Conservation (phyloP, 139 green algal species). For the Deuterostichococcus epilithicus region DNA sequence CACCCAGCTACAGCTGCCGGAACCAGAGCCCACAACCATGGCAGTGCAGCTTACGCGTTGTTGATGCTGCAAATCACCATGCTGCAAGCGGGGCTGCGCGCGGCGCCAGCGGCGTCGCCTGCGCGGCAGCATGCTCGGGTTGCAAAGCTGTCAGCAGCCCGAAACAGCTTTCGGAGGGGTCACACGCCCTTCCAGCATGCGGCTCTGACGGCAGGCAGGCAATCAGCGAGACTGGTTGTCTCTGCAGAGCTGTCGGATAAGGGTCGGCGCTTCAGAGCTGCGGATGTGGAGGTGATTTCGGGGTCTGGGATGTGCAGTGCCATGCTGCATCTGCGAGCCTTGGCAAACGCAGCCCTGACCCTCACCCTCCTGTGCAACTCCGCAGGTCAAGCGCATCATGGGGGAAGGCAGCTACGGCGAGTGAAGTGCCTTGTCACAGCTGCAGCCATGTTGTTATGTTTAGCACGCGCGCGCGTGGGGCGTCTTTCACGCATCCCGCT, state of each 20-base stretch:
- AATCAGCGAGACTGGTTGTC: neutral
- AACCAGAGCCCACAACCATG: too few species aligned
- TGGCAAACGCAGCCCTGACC: neutral
- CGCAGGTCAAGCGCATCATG: neutral
- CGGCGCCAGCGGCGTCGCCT: neutral
- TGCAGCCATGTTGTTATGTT: too few species aligned
- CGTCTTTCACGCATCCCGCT: too few species aligned
- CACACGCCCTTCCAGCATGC: neutral
- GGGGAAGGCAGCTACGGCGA: neutral
- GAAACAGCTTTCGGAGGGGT: neutral
- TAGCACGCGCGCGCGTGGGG: too few species aligned
- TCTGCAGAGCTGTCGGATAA: neutral
- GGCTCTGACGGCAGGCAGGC: too few species aligned
- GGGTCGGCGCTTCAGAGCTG: neutral
- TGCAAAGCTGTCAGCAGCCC: neutral
- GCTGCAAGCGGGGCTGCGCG: neutral
- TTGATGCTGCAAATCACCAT: neutral
- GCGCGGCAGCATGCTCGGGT: neutral
- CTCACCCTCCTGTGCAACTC: too few species aligned
- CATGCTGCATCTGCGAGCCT: neutral
- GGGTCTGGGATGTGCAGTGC: neutral
- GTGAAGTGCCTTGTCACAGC: too few species aligned
- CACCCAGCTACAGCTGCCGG: too few species aligned
- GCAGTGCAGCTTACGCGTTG: too few species aligned
- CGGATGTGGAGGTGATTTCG: neutral